Base-by-base conservation (phyloP, 2,329 filamentous ascomycete genomes). In the Cordyceps javanica region DNA sequence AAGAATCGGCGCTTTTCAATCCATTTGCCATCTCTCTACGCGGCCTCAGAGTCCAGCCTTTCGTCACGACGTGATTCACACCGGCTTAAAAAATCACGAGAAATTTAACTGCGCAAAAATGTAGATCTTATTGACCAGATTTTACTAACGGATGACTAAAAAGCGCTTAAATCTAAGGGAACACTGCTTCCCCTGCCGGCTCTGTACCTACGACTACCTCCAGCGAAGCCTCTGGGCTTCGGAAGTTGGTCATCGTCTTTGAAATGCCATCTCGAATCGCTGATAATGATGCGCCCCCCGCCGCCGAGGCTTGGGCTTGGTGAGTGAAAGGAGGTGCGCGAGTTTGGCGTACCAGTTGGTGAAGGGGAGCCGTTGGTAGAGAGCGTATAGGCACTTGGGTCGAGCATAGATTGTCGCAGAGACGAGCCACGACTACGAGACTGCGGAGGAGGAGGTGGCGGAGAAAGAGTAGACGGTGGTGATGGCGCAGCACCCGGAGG, bases 131-230 rank as follows among this genome's bases (percentile, higher is more conserved):
- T 41, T 34, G 34, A 23, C 7, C 68, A 64, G 38, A 1, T 44
- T n/a, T 46, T 19, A 34, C 32, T 34, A 42, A 23, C 7, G 25
- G 21, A 55, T 25, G 10, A 48, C 65, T 59, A 72, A 23, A 88
- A 79, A 14, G 80, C 77, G 63, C 78, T 83, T 68, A 99, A 73
- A 76, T 97, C 90, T 65, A 97, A 76, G 30, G 94, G 94, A 64
- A 97, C 92, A 76, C 90, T 97, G 74, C 91, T 97, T 32, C 91
- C 93, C 68, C 93, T 83, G 9, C 94, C 94, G 36, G 94, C 94
- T 61, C 93, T 81, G 72, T 97, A 99, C 69, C 84, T 85, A 70
- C 88, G 91, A 21, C 81, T 75, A 3, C 83, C 85, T n/a, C 88
- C 88, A 1, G 79, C 74, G 68, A 95, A 97, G 2, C 89, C 85